Base-by-base conservation (phyloP, 495 filamentous ascomycete species). In the Halenospora varia region DNA sequence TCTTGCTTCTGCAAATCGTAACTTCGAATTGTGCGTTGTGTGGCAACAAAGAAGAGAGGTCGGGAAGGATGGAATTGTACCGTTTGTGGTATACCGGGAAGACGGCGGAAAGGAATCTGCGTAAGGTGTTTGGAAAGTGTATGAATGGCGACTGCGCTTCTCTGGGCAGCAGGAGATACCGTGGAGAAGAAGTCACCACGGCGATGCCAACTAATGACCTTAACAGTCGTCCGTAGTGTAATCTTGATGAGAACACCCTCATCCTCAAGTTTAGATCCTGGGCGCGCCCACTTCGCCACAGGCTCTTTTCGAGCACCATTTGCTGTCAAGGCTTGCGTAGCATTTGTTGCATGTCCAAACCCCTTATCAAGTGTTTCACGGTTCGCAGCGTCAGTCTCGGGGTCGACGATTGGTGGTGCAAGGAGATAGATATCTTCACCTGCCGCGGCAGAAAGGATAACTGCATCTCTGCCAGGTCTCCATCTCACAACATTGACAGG, bases 101-200 rank as follows among this genome's bases (percentile, higher is more conserved):
- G 84, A 68, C 92, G 91, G 48, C 89, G 86, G 84, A 97, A 96
- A 47, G 94, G 94, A 64, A 90, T 86, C 70, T 98, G 95, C 0
- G 94, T 95, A 24, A 90, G 79, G 75, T 98, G 94, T 70, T 93
- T 96, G 45, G 90, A 92, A 61, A 98, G 75, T 1, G 92, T 96
- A 77, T 98, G 94, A 67, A 98, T 96, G 25, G 90, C 84, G 47
- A 98, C 88, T n/a, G 95, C 89, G 76, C 84, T 73, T 70, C 85
- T 75, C 73, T 93, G 77, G 60, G 89, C 79, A 59, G 77, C 68
- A 51, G 94, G 92, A 48, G 90, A 95, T 44, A 96, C 89, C 6
- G 92, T 97, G 59, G 90, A 82, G 69, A 98, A 88, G 77, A 96
- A 96, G 70, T 97, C 92, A 62, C 94, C 94, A 60, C 88, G 84